Evolutionary conservation across 345 rosid species (phyloP).

Genomic region (Kandelia obovata): DNA sequence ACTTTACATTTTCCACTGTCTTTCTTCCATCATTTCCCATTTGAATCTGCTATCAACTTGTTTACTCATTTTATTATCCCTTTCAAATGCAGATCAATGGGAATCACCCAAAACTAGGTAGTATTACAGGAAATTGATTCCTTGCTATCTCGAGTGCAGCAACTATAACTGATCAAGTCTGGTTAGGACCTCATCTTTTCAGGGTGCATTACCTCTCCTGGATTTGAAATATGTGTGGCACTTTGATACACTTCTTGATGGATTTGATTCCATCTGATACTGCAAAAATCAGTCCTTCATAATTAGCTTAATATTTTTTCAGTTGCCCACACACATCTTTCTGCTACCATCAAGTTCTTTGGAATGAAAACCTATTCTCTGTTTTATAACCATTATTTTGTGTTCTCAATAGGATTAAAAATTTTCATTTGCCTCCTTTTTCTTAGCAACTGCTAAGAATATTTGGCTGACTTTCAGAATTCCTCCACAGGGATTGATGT

Average conservation of each 20-base stretch:
- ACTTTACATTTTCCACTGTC: constrained; percentile 5
- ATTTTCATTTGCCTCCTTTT: too few species aligned
- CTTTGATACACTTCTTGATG: neutral
- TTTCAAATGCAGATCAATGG: constrained; percentile 61
- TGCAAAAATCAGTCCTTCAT: neutral
- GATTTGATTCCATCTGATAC: neutral
- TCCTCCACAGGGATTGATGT: too few species aligned
- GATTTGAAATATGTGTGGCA: neutral
- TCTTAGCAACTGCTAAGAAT: too few species aligned
- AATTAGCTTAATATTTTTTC: neutral
- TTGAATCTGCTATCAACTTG: neutral
- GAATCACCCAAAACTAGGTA: constrained; percentile 44
- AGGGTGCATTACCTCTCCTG: neutral
- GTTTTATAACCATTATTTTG: too few species aligned
- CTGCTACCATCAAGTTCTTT: too few species aligned
- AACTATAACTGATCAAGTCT: constrained; percentile 22
- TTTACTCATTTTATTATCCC: constrained; percentile 13
- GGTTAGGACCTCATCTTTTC: constrained; percentile 20
- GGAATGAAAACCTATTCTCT: too few species aligned
- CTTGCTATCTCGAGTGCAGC: constrained; percentile 45
- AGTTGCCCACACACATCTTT: too few species aligned
- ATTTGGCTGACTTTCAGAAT: too few species aligned
- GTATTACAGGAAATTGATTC: constrained; percentile 55
- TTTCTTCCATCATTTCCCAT: neutral
- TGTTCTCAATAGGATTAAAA: too few species aligned